Evolutionary conservation across 2,329 filamentous ascomycete species (phyloP).

Genomic region (Scytalidium lignicola): DNA sequence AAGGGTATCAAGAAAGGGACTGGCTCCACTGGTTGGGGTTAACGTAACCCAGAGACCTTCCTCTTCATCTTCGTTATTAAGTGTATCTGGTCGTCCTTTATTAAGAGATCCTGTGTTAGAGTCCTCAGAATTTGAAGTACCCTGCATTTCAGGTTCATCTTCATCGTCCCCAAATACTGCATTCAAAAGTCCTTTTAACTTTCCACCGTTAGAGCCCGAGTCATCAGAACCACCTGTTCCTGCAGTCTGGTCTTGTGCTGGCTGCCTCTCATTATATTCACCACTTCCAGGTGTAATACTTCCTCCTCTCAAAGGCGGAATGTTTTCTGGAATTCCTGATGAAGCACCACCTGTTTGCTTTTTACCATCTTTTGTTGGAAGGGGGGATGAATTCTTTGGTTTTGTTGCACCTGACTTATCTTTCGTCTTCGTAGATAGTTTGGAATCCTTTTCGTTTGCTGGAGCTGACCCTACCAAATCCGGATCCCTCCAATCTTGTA

Average conservation of each 20-base stretch:
- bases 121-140: not conserved
- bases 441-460: slow-evolving; percentile 25
- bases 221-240: slow-evolving; percentile 18
- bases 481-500: slow-evolving; percentile 81
- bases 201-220: slow-evolving; percentile 9
- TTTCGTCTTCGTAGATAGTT: slow-evolving; percentile 15
- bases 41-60: slow-evolving; percentile 96
- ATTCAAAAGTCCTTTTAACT: slow-evolving; percentile 37
- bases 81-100: not conserved
- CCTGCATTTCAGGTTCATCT: slow-evolving; percentile 26
- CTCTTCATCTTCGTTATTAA: slow-evolving; percentile 41
- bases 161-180: slow-evolving; percentile 45
- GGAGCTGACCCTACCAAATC: slow-evolving; percentile 51
- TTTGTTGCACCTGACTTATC: slow-evolving; percentile 23
- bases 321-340: slow-evolving; percentile 26
- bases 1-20: slow-evolving; percentile 92
- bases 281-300: slow-evolving; percentile 69
- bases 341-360: slow-evolving; percentile 22
- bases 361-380: slow-evolving; percentile 16
- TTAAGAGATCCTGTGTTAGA: not conserved
- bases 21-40: slow-evolving; percentile 82
- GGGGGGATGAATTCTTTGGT: slow-evolving; percentile 11
- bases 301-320: slow-evolving; percentile 47
- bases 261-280: slow-evolving; percentile 47
- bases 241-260: slow-evolving; percentile 20